Percentiles rank a stretch among this genome's conserved stretches.
phyloP scores from a whole-genome alignment of 2,329 filamentous ascomycete species.

The Fusarium sp. region DNA sequence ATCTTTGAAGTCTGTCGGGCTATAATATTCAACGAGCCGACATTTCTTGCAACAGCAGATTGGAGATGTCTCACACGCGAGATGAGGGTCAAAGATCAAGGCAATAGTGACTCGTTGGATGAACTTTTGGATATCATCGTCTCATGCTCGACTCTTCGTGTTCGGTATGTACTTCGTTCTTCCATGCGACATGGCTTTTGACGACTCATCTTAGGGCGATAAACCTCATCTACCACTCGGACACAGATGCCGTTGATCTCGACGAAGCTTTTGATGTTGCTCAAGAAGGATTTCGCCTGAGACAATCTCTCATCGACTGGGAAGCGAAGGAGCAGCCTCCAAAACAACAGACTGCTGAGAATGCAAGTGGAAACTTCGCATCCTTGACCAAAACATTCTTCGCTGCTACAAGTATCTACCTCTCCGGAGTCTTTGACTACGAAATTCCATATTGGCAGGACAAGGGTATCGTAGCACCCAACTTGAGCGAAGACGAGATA shows the following conservation, averaged over 20 bases:
- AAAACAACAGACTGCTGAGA: fast-evolving
- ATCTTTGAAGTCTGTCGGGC: conserved; percentile 47
- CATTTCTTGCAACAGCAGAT: conserved; percentile 37
- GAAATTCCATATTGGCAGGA: conserved; percentile 44
- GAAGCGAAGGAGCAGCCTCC: fast-evolving
- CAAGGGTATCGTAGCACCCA: conserved; percentile 35
- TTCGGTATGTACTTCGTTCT: conserved; percentile 35
- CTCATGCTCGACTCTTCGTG: conserved; percentile 44
- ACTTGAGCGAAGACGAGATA: conserved; percentile 32
- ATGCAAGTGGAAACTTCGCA: conserved; percentile 8
- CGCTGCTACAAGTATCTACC: conserved; percentile 49
- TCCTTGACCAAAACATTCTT: conserved; percentile 40
- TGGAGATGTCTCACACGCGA: conserved; percentile 32
- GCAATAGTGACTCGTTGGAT: conserved; percentile 11
- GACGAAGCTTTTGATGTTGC: conserved; percentile 8
- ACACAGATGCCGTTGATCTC: fast-evolving
- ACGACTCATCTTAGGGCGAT: background rate
- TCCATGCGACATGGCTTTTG: fast-evolving
- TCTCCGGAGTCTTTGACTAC: conserved; percentile 51
- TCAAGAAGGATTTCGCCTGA: conserved; percentile 29
- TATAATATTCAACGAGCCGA: conserved; percentile 45
- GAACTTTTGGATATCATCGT: conserved; percentile 46
- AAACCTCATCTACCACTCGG: background rate
- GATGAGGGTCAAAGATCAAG: background rate
- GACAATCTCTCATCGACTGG: conserved; percentile 31